These are phyloP conservation scores for Heliophila coronopifolia DNA, from an alignment of 441 rosid genomes.

Conservation along the genomic window DNA sequence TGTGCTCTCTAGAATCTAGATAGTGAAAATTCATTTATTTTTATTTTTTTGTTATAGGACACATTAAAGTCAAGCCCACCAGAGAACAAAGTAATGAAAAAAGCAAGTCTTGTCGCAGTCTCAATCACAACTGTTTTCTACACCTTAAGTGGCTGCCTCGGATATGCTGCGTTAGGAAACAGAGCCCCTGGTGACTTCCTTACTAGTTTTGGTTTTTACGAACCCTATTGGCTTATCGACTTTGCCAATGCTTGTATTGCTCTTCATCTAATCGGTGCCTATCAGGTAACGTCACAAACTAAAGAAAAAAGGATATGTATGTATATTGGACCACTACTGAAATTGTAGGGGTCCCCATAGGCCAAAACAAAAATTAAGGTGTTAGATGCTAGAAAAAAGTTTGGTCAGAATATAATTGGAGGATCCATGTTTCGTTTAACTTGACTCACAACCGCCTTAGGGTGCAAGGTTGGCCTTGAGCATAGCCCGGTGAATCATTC, in stretches of 20 bases:
- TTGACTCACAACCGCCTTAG: too few relatives aligned
- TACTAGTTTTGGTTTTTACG: slow-evolving; percentile 52
- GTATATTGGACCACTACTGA: too few relatives aligned
- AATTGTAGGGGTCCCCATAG: too few relatives aligned
- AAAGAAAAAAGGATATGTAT: too few relatives aligned
- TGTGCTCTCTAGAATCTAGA: neutral
- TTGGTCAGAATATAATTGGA: too few relatives aligned
- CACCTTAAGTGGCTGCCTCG: slow-evolving; percentile 43
- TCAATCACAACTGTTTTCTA: slow-evolving; percentile 49
- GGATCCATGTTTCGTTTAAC: too few relatives aligned
- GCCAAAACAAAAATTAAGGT: too few relatives aligned
- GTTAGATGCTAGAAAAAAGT: too few relatives aligned
- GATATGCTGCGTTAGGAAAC: slow-evolving; percentile 60
- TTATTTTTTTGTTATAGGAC: slow-evolving; percentile 30
- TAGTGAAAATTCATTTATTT: neutral
- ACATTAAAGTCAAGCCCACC: slow-evolving; percentile 51
- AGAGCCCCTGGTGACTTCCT: slow-evolving; percentile 51
- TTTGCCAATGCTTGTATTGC: slow-evolving; percentile 48
- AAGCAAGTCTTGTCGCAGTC: slow-evolving; percentile 37
- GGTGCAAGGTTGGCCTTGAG: too few relatives aligned
- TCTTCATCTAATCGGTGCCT: slow-evolving; percentile 52
- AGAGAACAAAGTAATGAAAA: slow-evolving; percentile 52
- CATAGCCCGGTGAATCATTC: too few relatives aligned
- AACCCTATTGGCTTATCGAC: slow-evolving; percentile 61
- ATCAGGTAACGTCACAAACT: too few relatives aligned